Conservation (phyloP, 768 basidiomycete genomes). For the Porphyrellus cyaneotinctus region DNA sequence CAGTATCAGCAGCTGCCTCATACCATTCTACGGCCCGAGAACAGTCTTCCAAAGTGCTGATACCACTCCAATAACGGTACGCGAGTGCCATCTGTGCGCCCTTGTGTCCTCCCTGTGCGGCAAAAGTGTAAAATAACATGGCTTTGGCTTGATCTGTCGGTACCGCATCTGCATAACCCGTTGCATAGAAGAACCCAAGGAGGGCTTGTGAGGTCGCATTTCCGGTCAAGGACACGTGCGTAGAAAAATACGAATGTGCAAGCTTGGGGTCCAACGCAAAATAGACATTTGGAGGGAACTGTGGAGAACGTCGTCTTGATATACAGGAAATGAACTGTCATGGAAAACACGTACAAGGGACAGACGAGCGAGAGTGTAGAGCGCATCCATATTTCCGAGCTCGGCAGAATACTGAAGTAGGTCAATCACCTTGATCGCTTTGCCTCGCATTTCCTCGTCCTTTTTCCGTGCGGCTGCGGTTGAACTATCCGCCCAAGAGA, state of each 20-base stretch:
- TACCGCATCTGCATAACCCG: constrained; percentile 68
- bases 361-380: constrained; percentile 62
- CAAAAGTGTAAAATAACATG: constrained; percentile 90
- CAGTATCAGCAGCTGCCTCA: constrained; percentile 81
- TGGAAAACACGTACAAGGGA: constrained; percentile 52
- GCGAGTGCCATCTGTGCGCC: constrained; percentile 91
- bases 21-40: constrained; percentile 84
- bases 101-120: constrained; percentile 81
- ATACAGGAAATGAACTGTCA: not conserved
- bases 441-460: constrained; percentile 64
- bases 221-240: constrained; percentile 66
- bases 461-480: constrained; percentile 44
- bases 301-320: not conserved
- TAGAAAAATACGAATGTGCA: constrained; percentile 59
- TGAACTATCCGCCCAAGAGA: constrained; percentile 41
- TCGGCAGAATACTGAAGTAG: constrained; percentile 78
- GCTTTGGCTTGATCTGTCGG: constrained; percentile 74
- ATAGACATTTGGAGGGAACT: constrained; percentile 74
- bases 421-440: constrained; percentile 79
- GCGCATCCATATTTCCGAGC: constrained; percentile 68
- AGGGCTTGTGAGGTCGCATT: constrained; percentile 85
- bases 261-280: constrained; percentile 57
- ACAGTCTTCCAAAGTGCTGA: constrained; percentile 87
- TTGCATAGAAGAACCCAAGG: constrained; percentile 84
- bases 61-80: constrained; percentile 94